Percentiles rank a stretch among this genome's conserved stretches.
Evolutionary conservation across 352 stramenopile species (phyloP).

Genomic region (Phytophthora boehmeriae): DNA sequence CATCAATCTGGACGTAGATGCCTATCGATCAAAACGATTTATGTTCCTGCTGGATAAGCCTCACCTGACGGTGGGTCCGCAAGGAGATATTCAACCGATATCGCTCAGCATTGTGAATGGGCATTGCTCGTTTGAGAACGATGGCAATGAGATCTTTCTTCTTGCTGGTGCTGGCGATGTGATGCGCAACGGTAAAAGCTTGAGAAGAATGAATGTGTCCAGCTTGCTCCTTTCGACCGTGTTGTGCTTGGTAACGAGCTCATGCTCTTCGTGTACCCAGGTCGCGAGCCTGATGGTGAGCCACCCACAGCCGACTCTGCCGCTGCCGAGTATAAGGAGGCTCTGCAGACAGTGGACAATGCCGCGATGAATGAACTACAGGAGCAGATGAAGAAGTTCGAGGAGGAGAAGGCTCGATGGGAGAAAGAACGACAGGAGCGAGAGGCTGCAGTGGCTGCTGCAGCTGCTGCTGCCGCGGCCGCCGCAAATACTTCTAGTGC

Average conservation of each 20-base stretch:
- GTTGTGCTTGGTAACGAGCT: conserved; percentile 88
- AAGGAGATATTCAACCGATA: conserved; percentile 93
- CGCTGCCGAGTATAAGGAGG: conserved; percentile 88
- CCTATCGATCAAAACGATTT: conserved; percentile 92
- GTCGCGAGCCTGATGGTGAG: conserved; percentile 51
- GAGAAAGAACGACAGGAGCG: conserved; percentile 78
- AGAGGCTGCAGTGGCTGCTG: conserved; percentile 32
- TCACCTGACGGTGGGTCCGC: conserved; percentile 54
- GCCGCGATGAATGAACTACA: conserved; percentile 84
- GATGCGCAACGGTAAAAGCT: conserved; percentile 89
- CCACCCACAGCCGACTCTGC: conserved; percentile 83
- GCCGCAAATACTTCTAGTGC: conserved; percentile 30
- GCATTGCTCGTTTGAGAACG: conserved; percentile 84
- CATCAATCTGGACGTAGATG: conserved; percentile 94
- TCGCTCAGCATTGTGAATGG: conserved; percentile 89
- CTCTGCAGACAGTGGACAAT: conserved; percentile 75
- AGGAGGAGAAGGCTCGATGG: conserved; percentile 90
- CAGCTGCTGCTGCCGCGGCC: conserved; percentile 34
- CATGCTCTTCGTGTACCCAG: conserved; percentile 82
- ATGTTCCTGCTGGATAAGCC: conserved; percentile 89
- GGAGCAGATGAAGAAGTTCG: conserved; percentile 89
- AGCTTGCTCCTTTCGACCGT: conserved; percentile 71
- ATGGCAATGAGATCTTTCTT: conserved; percentile 52
- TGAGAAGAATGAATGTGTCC: conserved; percentile 41
- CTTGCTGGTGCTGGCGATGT: conserved; percentile 81